Conservation (phyloP, 805 yeast species). For the Groenewaldozyma salmanticensis region DNA sequence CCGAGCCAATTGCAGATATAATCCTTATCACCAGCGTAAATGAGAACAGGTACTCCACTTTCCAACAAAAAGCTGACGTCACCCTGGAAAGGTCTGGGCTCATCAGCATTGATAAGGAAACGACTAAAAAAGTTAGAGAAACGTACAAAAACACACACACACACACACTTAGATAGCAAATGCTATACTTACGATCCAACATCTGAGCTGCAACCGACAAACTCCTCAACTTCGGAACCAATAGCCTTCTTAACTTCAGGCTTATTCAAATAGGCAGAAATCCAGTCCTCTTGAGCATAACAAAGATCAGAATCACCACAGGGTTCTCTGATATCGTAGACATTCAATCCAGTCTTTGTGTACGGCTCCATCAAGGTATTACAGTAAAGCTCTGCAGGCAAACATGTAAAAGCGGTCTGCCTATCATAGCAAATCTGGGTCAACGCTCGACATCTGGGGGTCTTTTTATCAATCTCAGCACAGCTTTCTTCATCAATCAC, state of each 20-base stretch:
- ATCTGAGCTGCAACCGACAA: conserved; percentile 66
- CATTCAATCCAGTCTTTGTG: conserved; percentile 71
- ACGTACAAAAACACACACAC: background rate
- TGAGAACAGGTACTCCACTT: conserved; percentile 56
- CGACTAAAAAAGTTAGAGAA: background rate
- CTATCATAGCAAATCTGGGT: conserved; percentile 64
- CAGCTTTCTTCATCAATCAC: conserved; percentile 73
- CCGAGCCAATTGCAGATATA: conserved; percentile 87
- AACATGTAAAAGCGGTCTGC: conserved; percentile 68
- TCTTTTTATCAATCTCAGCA: conserved; percentile 48
- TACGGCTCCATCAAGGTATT: conserved; percentile 72
- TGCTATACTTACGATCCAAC: conserved; percentile 27
- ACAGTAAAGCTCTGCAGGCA: conserved; percentile 85
- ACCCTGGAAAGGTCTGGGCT: conserved; percentile 75
- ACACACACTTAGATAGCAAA: background rate
- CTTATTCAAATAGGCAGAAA: conserved; percentile 66
- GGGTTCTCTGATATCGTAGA: conserved; percentile 76
- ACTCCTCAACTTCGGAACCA: conserved; percentile 78
- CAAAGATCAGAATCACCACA: conserved; percentile 42
- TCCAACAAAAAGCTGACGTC: conserved; percentile 58
- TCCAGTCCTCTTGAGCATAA: conserved; percentile 61
- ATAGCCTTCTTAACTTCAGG: conserved; percentile 64
- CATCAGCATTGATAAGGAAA: conserved; percentile 64
- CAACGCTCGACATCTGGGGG: conserved; percentile 66
- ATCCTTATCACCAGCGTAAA: conserved; percentile 85